Conservation (phyloP, 148 eudicot genomes). For the Cornus suecica region DNA sequence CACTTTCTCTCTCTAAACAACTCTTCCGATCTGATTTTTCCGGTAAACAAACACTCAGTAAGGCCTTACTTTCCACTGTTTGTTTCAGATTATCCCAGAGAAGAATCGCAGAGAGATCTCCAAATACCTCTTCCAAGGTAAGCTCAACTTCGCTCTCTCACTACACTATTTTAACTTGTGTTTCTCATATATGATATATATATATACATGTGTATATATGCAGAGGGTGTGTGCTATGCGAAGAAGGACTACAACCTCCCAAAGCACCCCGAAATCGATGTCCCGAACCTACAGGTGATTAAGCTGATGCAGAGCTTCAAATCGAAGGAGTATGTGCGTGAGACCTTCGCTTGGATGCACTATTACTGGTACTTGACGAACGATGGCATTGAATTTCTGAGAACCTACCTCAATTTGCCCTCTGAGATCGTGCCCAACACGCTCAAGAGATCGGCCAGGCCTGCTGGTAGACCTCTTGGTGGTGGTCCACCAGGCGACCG, state of each 20-base stretch:
- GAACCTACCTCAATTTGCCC: conserved; percentile 90
- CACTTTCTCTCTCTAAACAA: not conserved
- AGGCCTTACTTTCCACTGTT: not conserved
- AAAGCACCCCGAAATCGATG: conserved; percentile 35
- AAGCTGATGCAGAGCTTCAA: conserved; percentile 50
- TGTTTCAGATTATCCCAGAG: conserved; percentile 65
- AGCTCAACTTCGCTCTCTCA: not conserved
- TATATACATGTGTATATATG: too few relatives aligned
- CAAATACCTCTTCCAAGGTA: conserved; percentile 89
- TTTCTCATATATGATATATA: not conserved
- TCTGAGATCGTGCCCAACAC: conserved; percentile 91
- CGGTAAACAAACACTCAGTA: not conserved
- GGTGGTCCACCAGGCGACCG: conserved; percentile 60
- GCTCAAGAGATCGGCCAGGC: conserved; percentile 70
- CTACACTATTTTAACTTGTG: not conserved
- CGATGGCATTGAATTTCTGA: conserved; percentile 86
- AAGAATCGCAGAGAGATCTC: conserved; percentile 79
- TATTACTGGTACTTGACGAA: conserved; percentile 88
- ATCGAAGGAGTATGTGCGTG: conserved; percentile 77
- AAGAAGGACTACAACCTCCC: conserved; percentile 31
- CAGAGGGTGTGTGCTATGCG: conserved; percentile 31
- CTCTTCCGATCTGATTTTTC: not conserved
- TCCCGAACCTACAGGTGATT: conserved; percentile 31
- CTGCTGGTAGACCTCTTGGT: conserved; percentile 70
- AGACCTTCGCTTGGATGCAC: conserved; percentile 98